phyloP scores from a whole-genome alignment of 768 basidiomycete species.

The Agrocybe chaxingu region DNA sequence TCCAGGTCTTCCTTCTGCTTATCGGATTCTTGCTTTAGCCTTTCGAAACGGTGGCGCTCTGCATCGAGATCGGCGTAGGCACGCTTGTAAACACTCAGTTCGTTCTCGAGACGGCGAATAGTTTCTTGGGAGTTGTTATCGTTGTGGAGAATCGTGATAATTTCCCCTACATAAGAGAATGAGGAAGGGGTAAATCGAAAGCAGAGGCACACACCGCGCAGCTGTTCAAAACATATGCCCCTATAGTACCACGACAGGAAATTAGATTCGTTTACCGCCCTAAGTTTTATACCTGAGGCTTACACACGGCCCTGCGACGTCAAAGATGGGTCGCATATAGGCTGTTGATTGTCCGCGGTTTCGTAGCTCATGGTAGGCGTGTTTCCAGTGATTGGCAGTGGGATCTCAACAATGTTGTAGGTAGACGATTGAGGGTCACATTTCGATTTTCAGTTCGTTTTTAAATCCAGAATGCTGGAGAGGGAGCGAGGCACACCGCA shows the following conservation, averaged over 20 bases:
- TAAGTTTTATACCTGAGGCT: background rate
- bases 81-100: slow-evolving; percentile 40
- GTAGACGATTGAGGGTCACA: background rate
- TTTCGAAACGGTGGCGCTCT: slow-evolving; percentile 30
- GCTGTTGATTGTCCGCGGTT: slow-evolving; percentile 2
- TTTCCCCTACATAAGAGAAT: slow-evolving; percentile 29
- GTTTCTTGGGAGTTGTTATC: slow-evolving; percentile 26
- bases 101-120: slow-evolving; percentile 34
- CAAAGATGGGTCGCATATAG: background rate
- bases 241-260: slow-evolving; percentile 6
- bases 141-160: slow-evolving; percentile 30
- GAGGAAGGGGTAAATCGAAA: background rate
- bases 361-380: slow-evolving; percentile 10
- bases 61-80: slow-evolving; percentile 36
- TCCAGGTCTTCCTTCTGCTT: slow-evolving; percentile 37
- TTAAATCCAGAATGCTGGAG: background rate
- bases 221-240: slow-evolving; percentile 30
- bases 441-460: background rate
- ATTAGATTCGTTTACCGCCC: background rate
- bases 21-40: slow-evolving; percentile 30
- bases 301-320: slow-evolving; percentile 7
- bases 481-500: slow-evolving; percentile 7
- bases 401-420: background rate
- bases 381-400: background rate
- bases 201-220: slow-evolving; percentile 27